Percentiles rank a stretch among this genome's conserved stretches.
phyloP scores from a whole-genome alignment of 2,329 filamentous ascomycete species.

The Xenoacremonium recifei region DNA sequence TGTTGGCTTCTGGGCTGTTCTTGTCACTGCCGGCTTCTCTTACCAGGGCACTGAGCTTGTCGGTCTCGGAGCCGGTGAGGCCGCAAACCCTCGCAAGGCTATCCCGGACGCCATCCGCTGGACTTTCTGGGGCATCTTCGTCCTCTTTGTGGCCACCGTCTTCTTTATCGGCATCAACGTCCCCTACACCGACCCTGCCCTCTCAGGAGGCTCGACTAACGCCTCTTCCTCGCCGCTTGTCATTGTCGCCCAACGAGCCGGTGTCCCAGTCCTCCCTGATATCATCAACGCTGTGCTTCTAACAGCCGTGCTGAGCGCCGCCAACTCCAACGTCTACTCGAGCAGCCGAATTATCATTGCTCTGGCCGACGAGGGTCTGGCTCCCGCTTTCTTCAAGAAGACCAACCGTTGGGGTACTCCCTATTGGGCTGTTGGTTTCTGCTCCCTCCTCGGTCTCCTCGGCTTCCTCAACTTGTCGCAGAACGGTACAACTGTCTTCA shows the following conservation, averaged over 20 bases:
- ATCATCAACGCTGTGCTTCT: conserved; percentile 60
- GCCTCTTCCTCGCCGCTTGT: conserved; percentile 54
- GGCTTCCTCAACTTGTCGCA: conserved; percentile 66
- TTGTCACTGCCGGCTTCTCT: conserved; percentile 48
- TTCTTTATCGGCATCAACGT: conserved; percentile 38
- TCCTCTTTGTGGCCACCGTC: conserved; percentile 38
- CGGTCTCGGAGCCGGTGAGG: conserved; percentile 34
- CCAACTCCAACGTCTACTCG: conserved; percentile 60
- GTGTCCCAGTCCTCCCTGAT: conserved; percentile 44
- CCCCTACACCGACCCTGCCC: conserved; percentile 33
- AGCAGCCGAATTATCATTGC: conserved; percentile 67
- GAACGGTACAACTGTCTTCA: conserved; percentile 60
- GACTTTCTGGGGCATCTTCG: conserved; percentile 34
- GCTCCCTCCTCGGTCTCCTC: conserved; percentile 58
- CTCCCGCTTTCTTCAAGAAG: conserved; percentile 56
- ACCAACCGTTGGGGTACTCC: conserved; percentile 64
- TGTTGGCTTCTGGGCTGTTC: conserved; percentile 43
- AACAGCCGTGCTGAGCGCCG: conserved; percentile 58
- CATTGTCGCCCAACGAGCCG: conserved; percentile 50
- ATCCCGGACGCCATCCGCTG: conserved; percentile 33
- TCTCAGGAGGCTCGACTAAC: conserved; percentile 50
- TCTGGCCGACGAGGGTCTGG: conserved; percentile 62
- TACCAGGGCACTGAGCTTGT: conserved; percentile 42
- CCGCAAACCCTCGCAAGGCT: conserved; percentile 32
- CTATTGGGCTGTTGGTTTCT: conserved; percentile 54